Base-by-base conservation (phyloP, 1,284 basidiomycete genomes). In the Sparassis latifolia region DNA sequence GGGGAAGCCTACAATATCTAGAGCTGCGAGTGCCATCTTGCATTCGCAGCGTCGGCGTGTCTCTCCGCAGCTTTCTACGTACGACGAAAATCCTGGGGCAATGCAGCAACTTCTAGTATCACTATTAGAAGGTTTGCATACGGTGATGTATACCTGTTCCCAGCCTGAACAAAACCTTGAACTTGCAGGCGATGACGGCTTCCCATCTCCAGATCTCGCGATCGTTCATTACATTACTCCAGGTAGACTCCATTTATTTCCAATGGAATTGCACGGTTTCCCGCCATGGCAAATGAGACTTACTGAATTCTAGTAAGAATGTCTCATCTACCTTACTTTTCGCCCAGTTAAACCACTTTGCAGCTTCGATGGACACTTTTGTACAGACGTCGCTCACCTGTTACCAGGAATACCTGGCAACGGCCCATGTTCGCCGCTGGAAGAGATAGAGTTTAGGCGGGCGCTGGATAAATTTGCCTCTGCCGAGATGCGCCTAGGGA, bases 281-380 rank as follows among this genome's bases (percentile, higher is more conserved):
- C 87, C 88, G 29, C 87, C 88, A 29, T 90, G 87, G 87, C 86
- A 89, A 55, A 77, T 82, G 7, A 73, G 81, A 51, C 68, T 90
- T 45, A 86, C 85, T 41, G 87, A 90, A 66, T 80, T 90, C 54
- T 76, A 81, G 87, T 89, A 61, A 69, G 84, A 66, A n/a, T 45
- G 31, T 10, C 20, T 37, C 54, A 43, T 45, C 35, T n/a, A 9
- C 10, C 27, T 49, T 28, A n/a, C 28, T 33, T 37, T 41, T 33
- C 10, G 2, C 20, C 33, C 31, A 42, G 3, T 35, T 29, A 37
- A 20, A n/a, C 10, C 41, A 3, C 30, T 52, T 42, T 27, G 38
- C 41, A 62, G 60, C 47, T 44, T 55, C 45, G 48, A 53, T 43
- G 50, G 49, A 33, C 50, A 30, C 37, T 33, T 40, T 5, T 9